Evolutionary conservation across 352 stramenopile species (phyloP), one percentile per base, ranked within the genome.

Genomic region (Elongisporangium undulatum): DNA sequence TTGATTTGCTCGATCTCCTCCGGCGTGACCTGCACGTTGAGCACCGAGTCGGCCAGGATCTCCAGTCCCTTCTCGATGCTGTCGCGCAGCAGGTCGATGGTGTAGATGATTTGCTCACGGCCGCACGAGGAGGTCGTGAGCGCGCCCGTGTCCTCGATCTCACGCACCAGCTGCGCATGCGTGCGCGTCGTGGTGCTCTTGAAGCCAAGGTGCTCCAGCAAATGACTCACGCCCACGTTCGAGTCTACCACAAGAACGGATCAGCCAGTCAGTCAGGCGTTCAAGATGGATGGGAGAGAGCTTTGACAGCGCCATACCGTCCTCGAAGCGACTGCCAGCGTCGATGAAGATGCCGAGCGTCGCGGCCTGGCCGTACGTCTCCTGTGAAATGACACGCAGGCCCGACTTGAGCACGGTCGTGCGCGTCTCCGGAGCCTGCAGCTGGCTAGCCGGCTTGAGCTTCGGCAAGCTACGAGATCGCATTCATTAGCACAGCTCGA

Each of bases 31-130:
- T 92, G 66, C 2, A 92, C 83, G 58, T 93, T 82, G 10, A 95
- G 67, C 58, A 98, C 79, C 15, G 87, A 87, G 62, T 97, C 92
- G 2, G 87, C 82, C 17, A 99, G 74, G 56, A 99, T 72, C 61
- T 95, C 80, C 51, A 98, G 77, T 0, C 90, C 95, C 48, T 84
- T 74, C 45, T 90, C 77, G 7, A 98, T 84, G 64, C 98, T 98
- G 64, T 98, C 95, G 48, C 96, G 86, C 49, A 99, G 73, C 50
- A 98, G 72, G 72, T 99, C 97, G 61, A 99, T 89, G 62, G 92
- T 98, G 74, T 98, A 98, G 51, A 99, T 92, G 62, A 98, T 98
- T 78, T 99, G 94, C 68, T 99, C 97, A 51, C 97, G 81, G 34
- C 85, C 89, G 24, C 82, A 89, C 19, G 92, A 96, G 48, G 94